These are phyloP conservation scores for Pascua sp. DNA, from an alignment of 1,284 basidiomycete genomes.

Conservation along the genomic window DNA sequence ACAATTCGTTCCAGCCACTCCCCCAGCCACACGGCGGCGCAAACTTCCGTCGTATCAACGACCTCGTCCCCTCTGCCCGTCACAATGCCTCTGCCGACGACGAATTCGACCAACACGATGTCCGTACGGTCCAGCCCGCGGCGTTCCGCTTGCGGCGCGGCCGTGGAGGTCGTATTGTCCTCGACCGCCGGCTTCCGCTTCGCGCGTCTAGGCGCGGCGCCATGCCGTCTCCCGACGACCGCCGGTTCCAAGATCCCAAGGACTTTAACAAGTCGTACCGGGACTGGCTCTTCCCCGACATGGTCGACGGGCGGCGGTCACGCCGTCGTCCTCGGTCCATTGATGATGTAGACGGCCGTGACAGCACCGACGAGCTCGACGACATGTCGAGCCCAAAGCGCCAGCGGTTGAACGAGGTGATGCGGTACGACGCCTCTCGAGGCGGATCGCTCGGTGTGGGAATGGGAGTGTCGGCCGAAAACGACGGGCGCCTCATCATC, in stretches of 20 bases:
- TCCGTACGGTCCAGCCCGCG: conserved; percentile 25
- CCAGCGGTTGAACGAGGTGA: conserved; percentile 39
- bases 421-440: conserved; percentile 42
- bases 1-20: conserved; percentile 67
- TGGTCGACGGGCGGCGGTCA: conserved; percentile 8
- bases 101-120: conserved; percentile 33
- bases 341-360: conserved; percentile 28
- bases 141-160: conserved; percentile 71
- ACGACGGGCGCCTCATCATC: conserved; percentile 43
- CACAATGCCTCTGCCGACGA: conserved; percentile 14
- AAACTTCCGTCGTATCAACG: conserved; percentile 44
- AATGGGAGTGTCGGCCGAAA: conserved; percentile 45
- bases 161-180: conserved; percentile 71
- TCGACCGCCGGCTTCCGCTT: conserved; percentile 65
- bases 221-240: conserved; percentile 20
- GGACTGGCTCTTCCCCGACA: conserved; percentile 37
- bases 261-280: conserved; percentile 7
- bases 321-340: conserved; percentile 33
- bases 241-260: no score
- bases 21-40: conserved; percentile 52
- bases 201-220: conserved; percentile 22
- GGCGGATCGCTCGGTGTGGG: conserved; percentile 46
- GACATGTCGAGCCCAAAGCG: conserved; percentile 18
- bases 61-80: conserved; percentile 40
- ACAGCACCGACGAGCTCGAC: conserved; percentile 12